These are phyloP conservation scores for Ophiostoma triangulosporum DNA, from an alignment of 2,329 filamentous ascomycete genomes.

Conservation along the genomic window DNA sequence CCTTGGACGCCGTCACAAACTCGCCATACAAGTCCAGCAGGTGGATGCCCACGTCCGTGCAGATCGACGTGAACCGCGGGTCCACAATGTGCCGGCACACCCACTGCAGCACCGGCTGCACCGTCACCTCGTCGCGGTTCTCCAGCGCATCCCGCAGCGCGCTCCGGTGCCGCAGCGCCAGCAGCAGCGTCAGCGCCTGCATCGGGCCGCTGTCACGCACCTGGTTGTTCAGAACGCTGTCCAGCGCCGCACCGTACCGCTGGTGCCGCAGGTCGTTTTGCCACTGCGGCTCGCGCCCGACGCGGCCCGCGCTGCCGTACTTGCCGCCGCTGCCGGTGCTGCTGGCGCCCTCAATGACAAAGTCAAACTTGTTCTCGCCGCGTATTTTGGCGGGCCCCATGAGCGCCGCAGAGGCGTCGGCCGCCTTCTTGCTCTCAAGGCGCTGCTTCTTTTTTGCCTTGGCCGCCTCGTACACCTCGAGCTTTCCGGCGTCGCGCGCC, in stretches of 20 bases:
- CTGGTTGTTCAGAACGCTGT: constrained; percentile 53
- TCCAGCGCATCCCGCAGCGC: constrained; percentile 70
- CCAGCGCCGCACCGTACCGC: constrained; percentile 63
- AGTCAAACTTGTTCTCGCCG: constrained; percentile 57
- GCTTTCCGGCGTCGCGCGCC: constrained; percentile 59
- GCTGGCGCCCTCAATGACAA: constrained; percentile 55
- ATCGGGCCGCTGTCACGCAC: constrained; percentile 43
- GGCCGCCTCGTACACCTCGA: constrained; percentile 64
- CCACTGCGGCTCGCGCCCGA: constrained; percentile 50
- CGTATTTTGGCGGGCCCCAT: constrained; percentile 51
- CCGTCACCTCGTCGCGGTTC: constrained; percentile 64
- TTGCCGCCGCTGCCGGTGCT: constrained; percentile 30
- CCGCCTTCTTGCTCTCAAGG: constrained; percentile 32
- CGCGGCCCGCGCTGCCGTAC: constrained; percentile 30
- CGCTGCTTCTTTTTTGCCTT: constrained; percentile 54
- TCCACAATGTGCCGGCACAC: constrained; percentile 68
- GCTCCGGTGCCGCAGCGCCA: constrained; percentile 74
- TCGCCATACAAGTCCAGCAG: constrained; percentile 80
- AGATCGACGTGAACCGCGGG: constrained; percentile 66
- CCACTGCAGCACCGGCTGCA: constrained; percentile 77
- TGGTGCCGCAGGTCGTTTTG: constrained; percentile 69
- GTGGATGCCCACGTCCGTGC: constrained; percentile 69
- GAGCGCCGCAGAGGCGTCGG: constrained; percentile 43
- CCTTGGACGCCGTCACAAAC: constrained; percentile 58
- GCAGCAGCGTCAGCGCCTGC: constrained; percentile 61